Conservation (phyloP, 2,329 filamentous ascomycete species). For the Karstenula rhodostoma region DNA sequence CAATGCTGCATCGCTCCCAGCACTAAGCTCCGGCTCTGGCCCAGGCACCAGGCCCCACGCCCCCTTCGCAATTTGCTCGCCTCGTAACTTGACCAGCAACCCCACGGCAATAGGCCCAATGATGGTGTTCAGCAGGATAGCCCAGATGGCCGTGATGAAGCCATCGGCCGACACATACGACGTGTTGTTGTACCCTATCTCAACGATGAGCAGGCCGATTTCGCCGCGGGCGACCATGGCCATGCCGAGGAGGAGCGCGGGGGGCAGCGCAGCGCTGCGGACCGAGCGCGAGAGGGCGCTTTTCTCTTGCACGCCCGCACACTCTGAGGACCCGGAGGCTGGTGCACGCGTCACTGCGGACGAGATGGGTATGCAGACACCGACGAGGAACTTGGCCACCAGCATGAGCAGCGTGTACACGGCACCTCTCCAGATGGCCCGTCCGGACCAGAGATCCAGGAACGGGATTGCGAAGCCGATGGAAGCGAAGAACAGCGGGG, state of each 20-base stretch:
- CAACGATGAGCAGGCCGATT: slow-evolving; percentile 39
- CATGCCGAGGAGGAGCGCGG: slow-evolving; percentile 29
- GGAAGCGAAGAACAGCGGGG: slow-evolving; percentile 41
- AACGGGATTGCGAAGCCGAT: slow-evolving; percentile 44
- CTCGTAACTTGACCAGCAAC: slow-evolving; percentile 31
- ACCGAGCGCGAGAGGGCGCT: not conserved
- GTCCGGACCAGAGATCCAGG: slow-evolving; percentile 37
- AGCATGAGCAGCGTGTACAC: slow-evolving; percentile 41
- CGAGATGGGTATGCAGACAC: slow-evolving; percentile 21
- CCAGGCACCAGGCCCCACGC: slow-evolving; percentile 18
- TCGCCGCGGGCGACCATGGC: slow-evolving; percentile 40
- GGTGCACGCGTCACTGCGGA: not conserved
- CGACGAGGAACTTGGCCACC: slow-evolving; percentile 17
- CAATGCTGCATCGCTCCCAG: not conserved
- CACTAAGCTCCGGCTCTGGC: slow-evolving; percentile 16
- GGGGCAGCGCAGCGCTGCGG: not conserved
- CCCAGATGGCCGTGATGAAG: slow-evolving; percentile 37
- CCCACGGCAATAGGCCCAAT: slow-evolving; percentile 35
- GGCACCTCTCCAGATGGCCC: slow-evolving; percentile 38
- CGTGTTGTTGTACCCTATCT: slow-evolving; percentile 40
- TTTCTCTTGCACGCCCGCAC: not conserved
- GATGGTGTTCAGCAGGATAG: slow-evolving; percentile 35
- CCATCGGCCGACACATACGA: slow-evolving; percentile 32
- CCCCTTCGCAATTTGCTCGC: slow-evolving; percentile 27
- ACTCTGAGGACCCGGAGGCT: not conserved